These are phyloP conservation scores for Mycena amicta DNA, from an alignment of 768 basidiomycete genomes.

Conservation along the genomic window DNA sequence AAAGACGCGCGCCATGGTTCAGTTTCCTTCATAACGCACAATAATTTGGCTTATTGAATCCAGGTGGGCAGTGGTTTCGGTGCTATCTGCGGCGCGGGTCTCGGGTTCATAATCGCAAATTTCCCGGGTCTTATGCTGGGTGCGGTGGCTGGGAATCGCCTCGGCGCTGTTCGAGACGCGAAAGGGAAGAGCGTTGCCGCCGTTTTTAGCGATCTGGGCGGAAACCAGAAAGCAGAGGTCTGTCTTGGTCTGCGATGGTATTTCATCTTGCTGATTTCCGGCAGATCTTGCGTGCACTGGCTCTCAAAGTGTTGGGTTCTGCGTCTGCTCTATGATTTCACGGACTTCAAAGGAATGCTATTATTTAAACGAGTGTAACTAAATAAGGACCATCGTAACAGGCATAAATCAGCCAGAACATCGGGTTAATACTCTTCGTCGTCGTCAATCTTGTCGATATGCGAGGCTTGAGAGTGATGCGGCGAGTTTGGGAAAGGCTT, in stretches of 20 bases:
- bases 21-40: conserved; percentile 41
- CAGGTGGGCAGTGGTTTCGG: conserved; percentile 38
- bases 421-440: conserved; percentile 17
- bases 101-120: conserved; percentile 69
- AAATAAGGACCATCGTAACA: conserved; percentile 3
- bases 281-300: conserved; percentile 21
- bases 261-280: not conserved
- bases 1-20: conserved; percentile 74
- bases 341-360: conserved; percentile 4
- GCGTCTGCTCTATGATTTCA: conserved; percentile 15
- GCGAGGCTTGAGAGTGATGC: conserved; percentile 21
- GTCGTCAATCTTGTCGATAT: conserved; percentile 8
- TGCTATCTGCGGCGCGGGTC: conserved; percentile 68
- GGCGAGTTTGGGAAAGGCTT: conserved; percentile 24
- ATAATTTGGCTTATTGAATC: conserved; percentile 30
- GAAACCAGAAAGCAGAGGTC: conserved; percentile 87
- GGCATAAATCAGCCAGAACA: not conserved
- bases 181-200: conserved; percentile 93
- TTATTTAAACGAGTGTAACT: conserved; percentile 15
- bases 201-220: conserved; percentile 79
- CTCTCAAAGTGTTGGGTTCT: conserved; percentile 19
- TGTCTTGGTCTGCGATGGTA: conserved; percentile 14
- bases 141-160: conserved; percentile 84
- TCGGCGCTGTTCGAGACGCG: conserved; percentile 90
- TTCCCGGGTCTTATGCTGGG: conserved; percentile 86